Evolutionary conservation across 306 rosid genomes (phyloP).

Genomic region (Coriaria nepalensis): DNA sequence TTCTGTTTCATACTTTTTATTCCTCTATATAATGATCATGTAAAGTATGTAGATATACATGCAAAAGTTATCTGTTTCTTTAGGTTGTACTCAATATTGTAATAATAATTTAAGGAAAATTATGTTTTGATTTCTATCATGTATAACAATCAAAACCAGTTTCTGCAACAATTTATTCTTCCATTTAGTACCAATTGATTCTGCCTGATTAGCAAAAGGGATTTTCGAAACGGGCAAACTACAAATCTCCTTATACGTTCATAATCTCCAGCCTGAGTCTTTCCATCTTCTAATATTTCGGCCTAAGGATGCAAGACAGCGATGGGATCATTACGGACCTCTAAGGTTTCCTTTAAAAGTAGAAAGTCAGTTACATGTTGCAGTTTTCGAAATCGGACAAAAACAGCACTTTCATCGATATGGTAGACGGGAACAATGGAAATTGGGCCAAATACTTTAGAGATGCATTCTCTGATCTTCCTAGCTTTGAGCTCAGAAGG

Average conservation of each 20-base stretch:
- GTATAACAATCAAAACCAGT: conserved; percentile 7
- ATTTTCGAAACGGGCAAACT: conserved; percentile 38
- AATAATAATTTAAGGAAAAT: conserved; percentile 4
- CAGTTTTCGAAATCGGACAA: conserved; percentile 49
- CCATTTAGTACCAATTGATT: conserved; percentile 39
- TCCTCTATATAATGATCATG: too few relatives aligned
- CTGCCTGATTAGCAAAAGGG: conserved; percentile 73
- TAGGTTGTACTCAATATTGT: too few relatives aligned
- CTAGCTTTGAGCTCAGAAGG: conserved; percentile 45
- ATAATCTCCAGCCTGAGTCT: conserved; percentile 54
- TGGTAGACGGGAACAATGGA: conserved; percentile 52
- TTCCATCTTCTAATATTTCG: conserved; percentile 57
- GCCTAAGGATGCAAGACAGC: conserved; percentile 57
- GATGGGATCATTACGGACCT: conserved; percentile 42
- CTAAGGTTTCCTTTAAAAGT: conserved; percentile 49
- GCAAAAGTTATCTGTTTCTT: not conserved
- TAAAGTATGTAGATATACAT: not conserved
- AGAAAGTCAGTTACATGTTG: conserved; percentile 58
- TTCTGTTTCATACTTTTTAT: too few relatives aligned
- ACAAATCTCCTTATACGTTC: conserved; percentile 69
- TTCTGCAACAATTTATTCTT: conserved; percentile 32
- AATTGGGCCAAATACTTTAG: conserved; percentile 45
- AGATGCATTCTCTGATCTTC: conserved; percentile 43
- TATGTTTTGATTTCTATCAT: conserved; percentile 13
- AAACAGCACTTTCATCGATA: conserved; percentile 63